Percentiles rank a stretch among this genome's conserved stretches.
phyloP scores from a whole-genome alignment of 352 stramenopile species.

The Pythium oligandrum region DNA sequence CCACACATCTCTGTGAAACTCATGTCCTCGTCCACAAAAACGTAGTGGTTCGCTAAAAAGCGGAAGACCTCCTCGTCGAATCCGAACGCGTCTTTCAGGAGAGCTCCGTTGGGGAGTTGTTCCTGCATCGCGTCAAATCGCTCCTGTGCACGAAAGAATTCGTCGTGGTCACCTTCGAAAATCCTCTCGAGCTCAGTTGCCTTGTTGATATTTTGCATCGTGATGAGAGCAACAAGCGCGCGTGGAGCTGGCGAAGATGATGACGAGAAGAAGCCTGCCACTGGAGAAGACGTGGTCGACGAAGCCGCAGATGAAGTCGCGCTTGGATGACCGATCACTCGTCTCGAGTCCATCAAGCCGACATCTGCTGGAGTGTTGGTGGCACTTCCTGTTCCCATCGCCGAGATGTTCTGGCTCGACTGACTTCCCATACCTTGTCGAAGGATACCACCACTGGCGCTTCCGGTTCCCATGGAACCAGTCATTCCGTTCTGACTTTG shows the following conservation, averaged over 20 bases:
- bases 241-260: slow-evolving; percentile 43
- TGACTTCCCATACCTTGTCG: slow-evolving; percentile 3
- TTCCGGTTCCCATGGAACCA: neutral
- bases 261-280: slow-evolving; percentile 25
- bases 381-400: neutral
- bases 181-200: slow-evolving; percentile 61
- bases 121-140: slow-evolving; percentile 54
- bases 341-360: too few species aligned
- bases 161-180: slow-evolving; percentile 55
- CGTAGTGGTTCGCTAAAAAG: slow-evolving; percentile 76
- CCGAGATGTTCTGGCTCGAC: slow-evolving; percentile 2
- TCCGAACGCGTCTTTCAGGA: slow-evolving; percentile 76
- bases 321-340: slow-evolving; percentile 7
- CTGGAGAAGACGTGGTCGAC: slow-evolving; percentile 31
- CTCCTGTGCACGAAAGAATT: slow-evolving; percentile 48
- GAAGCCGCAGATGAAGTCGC: slow-evolving; percentile 25
- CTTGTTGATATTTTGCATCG: slow-evolving; percentile 70
- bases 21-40: slow-evolving; percentile 27
- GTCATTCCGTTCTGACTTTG: too few species aligned
- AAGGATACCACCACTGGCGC: slow-evolving; percentile 12
- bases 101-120: slow-evolving; percentile 59
- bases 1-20: slow-evolving; percentile 75
- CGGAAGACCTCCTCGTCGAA: slow-evolving; percentile 85
- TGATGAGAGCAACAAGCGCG: slow-evolving; percentile 65
- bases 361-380: neutral